Evolutionary conservation across 2,329 filamentous ascomycete genomes (phyloP).

Genomic region (Colletotrichum somersetense): DNA sequence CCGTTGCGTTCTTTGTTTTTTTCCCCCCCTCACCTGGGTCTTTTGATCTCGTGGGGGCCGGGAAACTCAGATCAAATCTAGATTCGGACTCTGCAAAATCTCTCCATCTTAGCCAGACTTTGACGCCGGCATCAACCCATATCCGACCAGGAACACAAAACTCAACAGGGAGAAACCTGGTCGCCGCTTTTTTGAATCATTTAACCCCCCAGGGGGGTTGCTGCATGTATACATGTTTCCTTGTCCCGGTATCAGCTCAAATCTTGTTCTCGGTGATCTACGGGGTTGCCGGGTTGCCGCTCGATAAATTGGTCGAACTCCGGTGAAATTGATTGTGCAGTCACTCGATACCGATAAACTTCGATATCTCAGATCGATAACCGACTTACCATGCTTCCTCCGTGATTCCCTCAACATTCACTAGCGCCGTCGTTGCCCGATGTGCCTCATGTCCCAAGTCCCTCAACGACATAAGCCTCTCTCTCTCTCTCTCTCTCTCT

Average conservation of each 20-base stretch:
- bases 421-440: slow-evolving; percentile 7
- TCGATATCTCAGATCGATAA: too few relatives aligned
- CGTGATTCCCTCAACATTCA: slow-evolving; percentile 11
- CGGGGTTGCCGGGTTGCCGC: neutral
- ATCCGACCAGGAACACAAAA: slow-evolving; percentile 18
- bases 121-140: slow-evolving; percentile 13
- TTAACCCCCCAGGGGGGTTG: neutral
- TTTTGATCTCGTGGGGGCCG: neutral
- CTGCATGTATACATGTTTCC: neutral
- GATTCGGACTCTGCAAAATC: too few relatives aligned
- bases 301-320: neutral
- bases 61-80: neutral
- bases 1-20: neutral
- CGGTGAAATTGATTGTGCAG: neutral
- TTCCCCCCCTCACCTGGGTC: too few relatives aligned
- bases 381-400: neutral
- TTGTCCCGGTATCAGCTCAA: neutral
- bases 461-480: slow-evolving; percentile 7
- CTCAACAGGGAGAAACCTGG: neutral
- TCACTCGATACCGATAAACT: neutral
- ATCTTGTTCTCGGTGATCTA: neutral
- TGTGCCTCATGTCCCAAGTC: neutral
- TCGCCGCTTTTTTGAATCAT: slow-evolving; percentile 8
- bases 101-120: neutral
- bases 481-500: too few relatives aligned